phyloP scores from a whole-genome alignment of 1,284 basidiomycete genomes.

The Ceratobasidium sp. region DNA sequence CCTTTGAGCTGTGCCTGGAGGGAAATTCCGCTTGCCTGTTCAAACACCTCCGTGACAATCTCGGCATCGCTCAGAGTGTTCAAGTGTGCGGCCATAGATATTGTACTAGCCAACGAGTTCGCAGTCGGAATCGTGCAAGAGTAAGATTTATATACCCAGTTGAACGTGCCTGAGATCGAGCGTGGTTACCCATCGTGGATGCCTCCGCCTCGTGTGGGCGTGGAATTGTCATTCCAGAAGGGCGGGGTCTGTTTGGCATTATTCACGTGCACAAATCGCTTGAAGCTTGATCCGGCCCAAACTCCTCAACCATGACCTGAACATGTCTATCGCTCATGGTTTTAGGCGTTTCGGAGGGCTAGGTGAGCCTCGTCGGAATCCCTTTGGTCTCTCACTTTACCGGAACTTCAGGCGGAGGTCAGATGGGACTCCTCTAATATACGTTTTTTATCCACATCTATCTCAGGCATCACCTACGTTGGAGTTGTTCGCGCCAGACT shows the following conservation, averaged over 20 bases:
- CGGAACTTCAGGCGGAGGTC: conserved; percentile 67
- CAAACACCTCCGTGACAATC: conserved; percentile 40
- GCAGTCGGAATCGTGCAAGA: background rate
- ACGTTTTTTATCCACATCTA: background rate
- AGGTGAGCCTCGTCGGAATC: too few relatives aligned
- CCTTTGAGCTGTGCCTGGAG: background rate
- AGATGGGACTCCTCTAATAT: conserved; percentile 67
- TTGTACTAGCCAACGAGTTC: background rate
- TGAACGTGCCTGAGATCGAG: conserved; percentile 10
- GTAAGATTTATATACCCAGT: background rate
- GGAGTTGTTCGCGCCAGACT: conserved; percentile 82
- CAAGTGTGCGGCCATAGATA: conserved; percentile 1
- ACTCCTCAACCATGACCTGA: background rate
- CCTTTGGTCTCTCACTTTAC: too few relatives aligned
- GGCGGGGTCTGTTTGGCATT: conserved; percentile 38
- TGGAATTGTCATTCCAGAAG: background rate
- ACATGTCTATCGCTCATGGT: conserved; percentile 69
- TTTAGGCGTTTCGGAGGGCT: conserved; percentile 75
- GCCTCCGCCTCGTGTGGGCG: conserved; percentile 35
- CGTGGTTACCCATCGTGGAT: conserved; percentile 30
- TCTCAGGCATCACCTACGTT: conserved; percentile 81
- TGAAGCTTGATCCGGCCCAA: conserved; percentile 38
- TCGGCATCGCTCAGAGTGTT: conserved; percentile 28
- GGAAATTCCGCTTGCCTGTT: conserved; percentile 10
- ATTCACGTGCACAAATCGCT: conserved; percentile 16